These are phyloP conservation scores for Bondarzewia mesenterica DNA, from an alignment of 1,284 basidiomycete genomes.

Conservation along the genomic window DNA sequence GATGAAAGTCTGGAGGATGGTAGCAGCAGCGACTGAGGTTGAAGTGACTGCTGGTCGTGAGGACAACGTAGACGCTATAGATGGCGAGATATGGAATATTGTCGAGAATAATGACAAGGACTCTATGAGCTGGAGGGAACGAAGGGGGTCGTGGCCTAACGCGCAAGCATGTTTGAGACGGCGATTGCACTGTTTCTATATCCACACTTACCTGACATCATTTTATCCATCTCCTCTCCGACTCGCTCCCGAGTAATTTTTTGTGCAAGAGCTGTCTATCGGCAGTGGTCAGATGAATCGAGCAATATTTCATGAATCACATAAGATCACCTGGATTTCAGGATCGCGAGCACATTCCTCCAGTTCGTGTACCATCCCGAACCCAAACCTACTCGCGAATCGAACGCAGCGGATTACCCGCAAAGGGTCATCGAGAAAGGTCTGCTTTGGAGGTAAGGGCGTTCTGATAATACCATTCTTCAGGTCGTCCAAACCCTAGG, in stretches of 20 bases:
- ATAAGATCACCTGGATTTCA: slow-evolving; percentile 58
- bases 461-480: slow-evolving; percentile 80
- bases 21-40: slow-evolving; percentile 46
- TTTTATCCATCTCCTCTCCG: slow-evolving; percentile 85
- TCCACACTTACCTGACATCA: slow-evolving; percentile 66
- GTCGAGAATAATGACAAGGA: slow-evolving; percentile 60
- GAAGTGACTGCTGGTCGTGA: slow-evolving; percentile 25
- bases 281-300: not conserved
- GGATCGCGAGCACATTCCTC: slow-evolving; percentile 57
- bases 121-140: slow-evolving; percentile 68
- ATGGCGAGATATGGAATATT: slow-evolving; percentile 56
- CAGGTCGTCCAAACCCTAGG: slow-evolving; percentile 79
- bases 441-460: slow-evolving; percentile 80
- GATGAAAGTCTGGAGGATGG: slow-evolving; percentile 50
- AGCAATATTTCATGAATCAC: slow-evolving; percentile 3
- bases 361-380: slow-evolving; percentile 71
- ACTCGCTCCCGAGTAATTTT: slow-evolving; percentile 90
- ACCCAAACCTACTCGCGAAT: slow-evolving; percentile 88
- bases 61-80: slow-evolving; percentile 39
- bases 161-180: not conserved
- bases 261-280: slow-evolving; percentile 58
- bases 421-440: slow-evolving; percentile 92
- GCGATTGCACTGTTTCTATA: not conserved
- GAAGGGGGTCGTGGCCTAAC: slow-evolving; percentile 64
- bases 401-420: slow-evolving; percentile 86